phyloP scores from a whole-genome alignment of 78 protist genomes.

The Dictyostelium discoideum region DNA sequence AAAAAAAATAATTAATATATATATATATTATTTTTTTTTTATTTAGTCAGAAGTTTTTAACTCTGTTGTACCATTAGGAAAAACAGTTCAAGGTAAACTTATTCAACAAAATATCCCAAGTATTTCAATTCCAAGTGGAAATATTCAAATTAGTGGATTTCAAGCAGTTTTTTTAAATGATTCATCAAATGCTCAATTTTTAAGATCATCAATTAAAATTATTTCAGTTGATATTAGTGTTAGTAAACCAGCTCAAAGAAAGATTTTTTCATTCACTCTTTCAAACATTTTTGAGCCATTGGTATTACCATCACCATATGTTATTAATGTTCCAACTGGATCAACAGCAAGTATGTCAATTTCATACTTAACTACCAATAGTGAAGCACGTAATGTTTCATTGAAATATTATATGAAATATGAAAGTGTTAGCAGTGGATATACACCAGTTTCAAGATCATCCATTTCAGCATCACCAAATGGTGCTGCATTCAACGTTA shows the following conservation, averaged over 20 bases:
- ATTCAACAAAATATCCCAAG: not conserved
- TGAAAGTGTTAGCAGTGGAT: not conserved
- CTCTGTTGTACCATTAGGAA: slow-evolving; percentile 9
- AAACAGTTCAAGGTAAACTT: not conserved
- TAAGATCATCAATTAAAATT: not conserved
- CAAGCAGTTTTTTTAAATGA: slow-evolving; percentile 58
- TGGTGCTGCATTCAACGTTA: slow-evolving; percentile 35
- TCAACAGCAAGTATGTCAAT: not conserved
- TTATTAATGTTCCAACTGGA: not conserved
- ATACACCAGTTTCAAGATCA: slow-evolving; percentile 32
- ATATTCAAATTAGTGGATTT: slow-evolving; percentile 22
- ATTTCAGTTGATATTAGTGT: slow-evolving; percentile 33
- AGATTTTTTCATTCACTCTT: slow-evolving; percentile 50
- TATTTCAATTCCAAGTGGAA: slow-evolving; percentile 49
- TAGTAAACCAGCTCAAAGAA: not conserved
- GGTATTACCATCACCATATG: slow-evolving; percentile 65
- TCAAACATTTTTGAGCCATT: slow-evolving; percentile 54
- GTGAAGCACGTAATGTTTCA: not conserved
- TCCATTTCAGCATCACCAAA: slow-evolving; percentile 28
- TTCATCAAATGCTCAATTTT: not conserved
- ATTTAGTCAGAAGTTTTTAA: not conserved
- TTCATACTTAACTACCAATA: slow-evolving; percentile 1
- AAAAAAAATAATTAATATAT: not conserved
- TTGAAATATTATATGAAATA: slow-evolving; percentile 24
- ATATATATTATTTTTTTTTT: not conserved